These are phyloP conservation scores for Scalesia atractyloides DNA, from an alignment of 129 eudicot genomes.

Conservation along the genomic window DNA sequence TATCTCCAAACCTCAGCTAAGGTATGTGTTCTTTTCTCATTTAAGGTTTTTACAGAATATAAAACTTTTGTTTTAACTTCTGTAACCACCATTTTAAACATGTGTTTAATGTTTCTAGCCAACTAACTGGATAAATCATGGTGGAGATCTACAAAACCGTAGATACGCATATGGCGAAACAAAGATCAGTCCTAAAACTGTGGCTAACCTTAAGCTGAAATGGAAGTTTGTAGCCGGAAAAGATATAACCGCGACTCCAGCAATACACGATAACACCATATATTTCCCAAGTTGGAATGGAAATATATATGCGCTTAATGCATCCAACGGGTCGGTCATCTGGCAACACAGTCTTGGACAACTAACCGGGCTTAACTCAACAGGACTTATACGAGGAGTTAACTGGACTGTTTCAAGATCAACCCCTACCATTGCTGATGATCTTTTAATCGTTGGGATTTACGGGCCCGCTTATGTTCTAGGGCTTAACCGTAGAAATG, in stretches of 20 bases:
- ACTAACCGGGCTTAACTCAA: constrained; percentile 47
- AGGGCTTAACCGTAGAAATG: constrained; percentile 46
- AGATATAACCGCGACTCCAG: constrained; percentile 62
- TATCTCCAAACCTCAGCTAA: constrained; percentile 21
- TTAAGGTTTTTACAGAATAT: not conserved
- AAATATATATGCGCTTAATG: constrained; percentile 57
- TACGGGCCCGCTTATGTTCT: constrained; percentile 61
- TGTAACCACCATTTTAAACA: too few species aligned
- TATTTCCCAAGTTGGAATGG: constrained; percentile 76
- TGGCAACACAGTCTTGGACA: constrained; percentile 47
- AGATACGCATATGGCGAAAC: constrained; percentile 48
- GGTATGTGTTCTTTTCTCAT: constrained; percentile 14
- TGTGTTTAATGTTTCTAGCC: constrained; percentile 13
- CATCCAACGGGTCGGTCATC: constrained; percentile 45
- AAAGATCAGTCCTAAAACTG: constrained; percentile 46
- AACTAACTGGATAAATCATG: constrained; percentile 54
- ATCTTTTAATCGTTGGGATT: constrained; percentile 47
- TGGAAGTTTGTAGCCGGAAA: constrained; percentile 58
- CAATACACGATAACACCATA: constrained; percentile 41
- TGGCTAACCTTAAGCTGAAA: constrained; percentile 37
- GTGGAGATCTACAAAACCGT: constrained; percentile 50
- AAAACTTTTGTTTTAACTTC: not conserved
- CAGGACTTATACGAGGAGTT: constrained; percentile 8
- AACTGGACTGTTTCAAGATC: constrained; percentile 49
- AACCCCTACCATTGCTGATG: constrained; percentile 53